These are phyloP conservation scores for Blastobotrys mokoenaii DNA, from an alignment of 805 yeast genomes.

Conservation along the genomic window DNA sequence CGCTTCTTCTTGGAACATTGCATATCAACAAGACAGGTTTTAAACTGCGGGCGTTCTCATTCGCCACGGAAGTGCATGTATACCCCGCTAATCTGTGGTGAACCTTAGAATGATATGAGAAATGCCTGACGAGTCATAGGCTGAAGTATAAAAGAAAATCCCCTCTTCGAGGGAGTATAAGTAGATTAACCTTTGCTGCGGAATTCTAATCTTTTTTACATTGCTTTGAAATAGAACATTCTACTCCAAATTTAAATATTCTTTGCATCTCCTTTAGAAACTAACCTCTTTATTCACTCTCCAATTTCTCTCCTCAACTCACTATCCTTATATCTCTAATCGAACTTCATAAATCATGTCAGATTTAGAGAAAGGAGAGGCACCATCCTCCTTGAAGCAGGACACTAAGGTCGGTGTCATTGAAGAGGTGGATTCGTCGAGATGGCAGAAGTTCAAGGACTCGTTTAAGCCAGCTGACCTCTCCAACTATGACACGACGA, in stretches of 20 bases:
- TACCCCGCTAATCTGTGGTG: too few species aligned
- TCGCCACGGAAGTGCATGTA: too few species aligned
- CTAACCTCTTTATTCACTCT: background rate
- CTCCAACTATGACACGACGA: constrained; percentile 14
- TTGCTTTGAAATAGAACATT: too few species aligned
- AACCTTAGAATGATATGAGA: too few species aligned
- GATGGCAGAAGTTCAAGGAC: constrained; percentile 32
- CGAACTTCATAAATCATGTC: background rate
- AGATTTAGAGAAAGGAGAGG: background rate
- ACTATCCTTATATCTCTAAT: background rate
- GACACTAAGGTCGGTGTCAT: background rate
- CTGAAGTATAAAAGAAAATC: too few species aligned
- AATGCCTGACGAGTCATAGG: too few species aligned
- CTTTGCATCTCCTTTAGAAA: background rate
- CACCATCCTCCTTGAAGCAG: background rate
- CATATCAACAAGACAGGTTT: too few species aligned
- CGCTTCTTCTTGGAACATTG: too few species aligned
- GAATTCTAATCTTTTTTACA: too few species aligned
- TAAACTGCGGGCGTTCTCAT: too few species aligned
- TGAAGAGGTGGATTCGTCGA: constrained; percentile 7
- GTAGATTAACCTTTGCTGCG: too few species aligned
- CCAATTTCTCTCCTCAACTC: background rate
- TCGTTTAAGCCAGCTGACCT: constrained; percentile 36
- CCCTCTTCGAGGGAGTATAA: too few species aligned
- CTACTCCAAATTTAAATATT: background rate